phyloP scores from a whole-genome alignment of 2,329 filamentous ascomycete genomes.

The Ophiobolus disseminans region DNA sequence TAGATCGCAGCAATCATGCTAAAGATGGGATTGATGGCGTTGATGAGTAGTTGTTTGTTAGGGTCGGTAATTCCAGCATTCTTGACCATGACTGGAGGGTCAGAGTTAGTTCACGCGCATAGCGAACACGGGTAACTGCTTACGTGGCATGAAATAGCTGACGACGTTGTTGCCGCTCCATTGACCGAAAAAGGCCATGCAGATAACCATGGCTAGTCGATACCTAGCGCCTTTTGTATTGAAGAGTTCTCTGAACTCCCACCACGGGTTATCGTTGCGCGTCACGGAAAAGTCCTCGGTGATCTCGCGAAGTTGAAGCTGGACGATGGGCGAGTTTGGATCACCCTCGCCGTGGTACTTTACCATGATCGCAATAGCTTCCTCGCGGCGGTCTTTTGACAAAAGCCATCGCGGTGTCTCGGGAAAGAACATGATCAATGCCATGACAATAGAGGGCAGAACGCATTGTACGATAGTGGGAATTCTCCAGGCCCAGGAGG shows the following conservation, averaged over 20 bases:
- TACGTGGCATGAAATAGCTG: constrained; percentile 34
- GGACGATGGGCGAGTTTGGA: constrained; percentile 41
- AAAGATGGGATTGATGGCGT: constrained; percentile 52
- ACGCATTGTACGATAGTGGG: constrained; percentile 43
- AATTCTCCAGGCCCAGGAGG: constrained; percentile 61
- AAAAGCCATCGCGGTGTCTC: constrained; percentile 51
- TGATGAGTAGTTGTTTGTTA: constrained; percentile 49
- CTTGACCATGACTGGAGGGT: constrained; percentile 40
- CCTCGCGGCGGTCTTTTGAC: constrained; percentile 61
- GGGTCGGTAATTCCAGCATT: constrained; percentile 47
- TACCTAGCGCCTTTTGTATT: constrained; percentile 43
- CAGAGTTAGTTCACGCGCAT: no score
- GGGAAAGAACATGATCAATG: constrained; percentile 61
- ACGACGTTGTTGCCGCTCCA: constrained; percentile 52
- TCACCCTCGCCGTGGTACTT: constrained; percentile 64
- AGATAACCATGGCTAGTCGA: constrained; percentile 49
- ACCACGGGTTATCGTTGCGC: constrained; percentile 45
- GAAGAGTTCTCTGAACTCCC: constrained; percentile 43
- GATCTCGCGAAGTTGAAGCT: constrained; percentile 50
- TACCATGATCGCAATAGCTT: constrained; percentile 64
- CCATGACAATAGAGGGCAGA: constrained; percentile 52
- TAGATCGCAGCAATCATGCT: constrained; percentile 48
- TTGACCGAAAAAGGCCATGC: constrained; percentile 53
- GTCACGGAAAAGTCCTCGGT: constrained; percentile 36
- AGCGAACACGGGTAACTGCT: no score